Conservation (phyloP, 2,329 filamentous ascomycete genomes). For the Phialophora tarda region DNA sequence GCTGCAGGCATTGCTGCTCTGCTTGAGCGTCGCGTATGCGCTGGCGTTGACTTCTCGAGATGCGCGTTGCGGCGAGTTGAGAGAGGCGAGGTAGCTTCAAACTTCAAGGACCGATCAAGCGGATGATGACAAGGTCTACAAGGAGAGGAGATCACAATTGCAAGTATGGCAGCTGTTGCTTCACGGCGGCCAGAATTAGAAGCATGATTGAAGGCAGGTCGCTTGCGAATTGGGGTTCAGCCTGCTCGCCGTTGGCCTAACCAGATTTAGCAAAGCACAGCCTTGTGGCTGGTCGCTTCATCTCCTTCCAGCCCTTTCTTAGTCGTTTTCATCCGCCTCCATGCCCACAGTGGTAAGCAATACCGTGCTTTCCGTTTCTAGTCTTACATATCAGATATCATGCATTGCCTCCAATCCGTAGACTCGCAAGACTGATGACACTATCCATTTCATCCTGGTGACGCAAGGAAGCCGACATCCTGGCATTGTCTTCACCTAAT, state of each 20-base stretch:
- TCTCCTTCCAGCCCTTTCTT: background rate
- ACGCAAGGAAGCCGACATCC: background rate
- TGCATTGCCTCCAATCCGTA: background rate
- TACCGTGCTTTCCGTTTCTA: background rate
- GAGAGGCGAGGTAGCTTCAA: background rate
- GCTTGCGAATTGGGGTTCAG: conserved; percentile 24
- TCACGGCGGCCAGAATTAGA: conserved; percentile 37
- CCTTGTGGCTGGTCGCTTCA: background rate
- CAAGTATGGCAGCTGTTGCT: background rate
- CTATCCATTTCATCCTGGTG: background rate
- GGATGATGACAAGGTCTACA: background rate
- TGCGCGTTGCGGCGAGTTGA: background rate
- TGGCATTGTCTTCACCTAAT: background rate
- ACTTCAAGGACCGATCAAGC: background rate
- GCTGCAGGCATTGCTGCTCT: conserved; percentile 29
- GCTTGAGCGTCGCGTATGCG: conserved; percentile 11
- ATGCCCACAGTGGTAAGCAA: background rate
- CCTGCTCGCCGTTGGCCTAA: conserved; percentile 8
- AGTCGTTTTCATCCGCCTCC: background rate
- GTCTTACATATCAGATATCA: background rate
- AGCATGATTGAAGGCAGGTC: background rate
- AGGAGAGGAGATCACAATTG: background rate
- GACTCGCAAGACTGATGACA: background rate
- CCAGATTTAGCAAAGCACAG: background rate
- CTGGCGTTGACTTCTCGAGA: conserved; percentile 44